Percentiles rank a stretch among this genome's conserved stretches.
These are phyloP conservation scores for Pseudotsuga menziesii DNA, from an alignment of 75 land plant species.

Conservation along the genomic window DNA sequence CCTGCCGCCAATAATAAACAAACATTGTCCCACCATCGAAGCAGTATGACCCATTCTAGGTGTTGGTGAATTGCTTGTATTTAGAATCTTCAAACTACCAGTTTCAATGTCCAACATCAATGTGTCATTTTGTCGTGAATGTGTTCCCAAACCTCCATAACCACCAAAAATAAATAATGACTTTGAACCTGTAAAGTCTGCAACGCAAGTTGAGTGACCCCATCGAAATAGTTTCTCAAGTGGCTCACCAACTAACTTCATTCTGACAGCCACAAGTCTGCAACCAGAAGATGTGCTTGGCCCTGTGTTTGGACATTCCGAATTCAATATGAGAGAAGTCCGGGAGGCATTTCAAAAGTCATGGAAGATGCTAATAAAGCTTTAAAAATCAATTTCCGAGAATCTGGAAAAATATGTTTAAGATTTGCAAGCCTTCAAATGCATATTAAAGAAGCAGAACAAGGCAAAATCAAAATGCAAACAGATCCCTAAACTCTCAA, in stretches of 20 bases:
- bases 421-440: not conserved
- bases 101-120: slow-evolving; percentile 45
- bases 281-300: slow-evolving; percentile 16
- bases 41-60: slow-evolving; percentile 79
- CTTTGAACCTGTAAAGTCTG: slow-evolving; percentile 7
- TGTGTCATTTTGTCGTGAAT: slow-evolving; percentile 66
- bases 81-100: slow-evolving; percentile 34
- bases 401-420: not conserved
- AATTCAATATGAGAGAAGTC: not conserved
- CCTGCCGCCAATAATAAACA: slow-evolving; percentile 90
- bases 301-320: slow-evolving; percentile 32
- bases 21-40: slow-evolving; percentile 39
- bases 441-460: not conserved
- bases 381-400: not conserved
- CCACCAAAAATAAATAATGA: slow-evolving; percentile 77
- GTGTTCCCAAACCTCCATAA: slow-evolving; percentile 85
- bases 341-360: not conserved
- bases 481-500: not conserved
- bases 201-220: slow-evolving; percentile 75
- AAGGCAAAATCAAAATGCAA: not conserved
- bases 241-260: slow-evolving; percentile 44
- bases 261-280: slow-evolving; percentile 21
- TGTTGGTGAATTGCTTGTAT: slow-evolving; percentile 32
- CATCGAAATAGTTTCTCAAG: slow-evolving; percentile 72
- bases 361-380: not conserved